These are phyloP conservation scores for Pelargonium fulgidum DNA, from an alignment of 441 rosid species.

Conservation along the genomic window DNA sequence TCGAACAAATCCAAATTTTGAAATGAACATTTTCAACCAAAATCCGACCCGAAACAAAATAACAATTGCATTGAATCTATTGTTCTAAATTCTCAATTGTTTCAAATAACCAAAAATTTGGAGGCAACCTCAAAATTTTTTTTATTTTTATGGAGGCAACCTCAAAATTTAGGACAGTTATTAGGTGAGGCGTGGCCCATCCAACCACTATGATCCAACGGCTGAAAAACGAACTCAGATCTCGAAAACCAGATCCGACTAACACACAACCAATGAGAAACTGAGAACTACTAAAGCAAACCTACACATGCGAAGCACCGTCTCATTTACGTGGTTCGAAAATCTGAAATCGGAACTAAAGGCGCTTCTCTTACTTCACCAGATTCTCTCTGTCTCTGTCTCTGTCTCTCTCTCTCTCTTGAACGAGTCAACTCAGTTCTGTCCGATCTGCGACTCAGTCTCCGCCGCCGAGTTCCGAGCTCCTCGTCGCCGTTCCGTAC, in stretches of 20 bases:
- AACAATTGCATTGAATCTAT: background rate
- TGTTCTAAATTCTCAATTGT: background rate
- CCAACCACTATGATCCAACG: background rate
- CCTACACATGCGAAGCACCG: background rate
- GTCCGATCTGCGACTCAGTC: slow-evolving; percentile 10
- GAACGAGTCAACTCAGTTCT: slow-evolving; percentile 7
- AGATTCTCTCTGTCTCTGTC: background rate
- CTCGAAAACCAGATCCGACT: too few relatives aligned
- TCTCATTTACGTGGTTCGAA: background rate
- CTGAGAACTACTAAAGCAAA: background rate
- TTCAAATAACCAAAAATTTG: background rate
- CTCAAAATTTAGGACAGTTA: slow-evolving; percentile 5
- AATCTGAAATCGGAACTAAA: slow-evolving; percentile 1
- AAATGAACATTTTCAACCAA: background rate
- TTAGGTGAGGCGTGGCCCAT: background rate
- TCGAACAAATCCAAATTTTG: too few relatives aligned
- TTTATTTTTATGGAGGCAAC: background rate
- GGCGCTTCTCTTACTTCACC: background rate
- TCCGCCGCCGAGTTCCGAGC: background rate
- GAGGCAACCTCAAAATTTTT: background rate
- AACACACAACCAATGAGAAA: background rate
- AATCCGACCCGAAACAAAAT: too few relatives aligned
- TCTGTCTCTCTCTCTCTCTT: background rate
- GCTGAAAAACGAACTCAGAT: background rate
- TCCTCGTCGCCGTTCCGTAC: background rate